Conservation (phyloP, 495 filamentous ascomycete genomes). For the Staphylotrichum longicolle region DNA sequence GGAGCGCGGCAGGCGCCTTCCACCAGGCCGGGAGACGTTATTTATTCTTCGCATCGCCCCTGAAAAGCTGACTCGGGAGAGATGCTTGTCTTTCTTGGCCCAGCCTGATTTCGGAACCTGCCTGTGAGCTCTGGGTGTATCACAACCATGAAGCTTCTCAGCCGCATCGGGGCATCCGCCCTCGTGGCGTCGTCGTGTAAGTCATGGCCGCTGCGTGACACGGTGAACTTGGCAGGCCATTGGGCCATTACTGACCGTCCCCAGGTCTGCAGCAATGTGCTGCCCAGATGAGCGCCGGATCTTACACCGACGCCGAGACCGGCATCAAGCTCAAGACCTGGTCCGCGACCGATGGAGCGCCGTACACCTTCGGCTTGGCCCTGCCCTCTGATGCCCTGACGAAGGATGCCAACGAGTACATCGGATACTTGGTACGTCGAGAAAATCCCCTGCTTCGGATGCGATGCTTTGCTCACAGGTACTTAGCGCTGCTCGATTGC, state of each 20-base stretch:
- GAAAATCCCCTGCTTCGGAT: background rate
- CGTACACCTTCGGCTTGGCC: conserved; percentile 54
- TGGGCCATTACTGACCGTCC: conserved; percentile 16
- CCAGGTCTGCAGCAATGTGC: conserved; percentile 28
- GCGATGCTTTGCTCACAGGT: conserved; percentile 1
- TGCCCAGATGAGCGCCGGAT: conserved; percentile 27
- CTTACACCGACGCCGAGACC: conserved; percentile 42
- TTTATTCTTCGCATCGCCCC: conserved; percentile 16
- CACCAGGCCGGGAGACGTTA: conserved; percentile 12
- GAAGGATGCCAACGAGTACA: conserved; percentile 56
- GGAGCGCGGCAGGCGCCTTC: background rate
- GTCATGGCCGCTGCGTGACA: conserved; percentile 4
- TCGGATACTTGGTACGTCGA: conserved; percentile 52
- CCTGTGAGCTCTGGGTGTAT: conserved; percentile 20
- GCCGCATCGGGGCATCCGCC: conserved; percentile 29
- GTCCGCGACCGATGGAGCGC: conserved; percentile 24
- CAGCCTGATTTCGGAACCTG: conserved; percentile 21
- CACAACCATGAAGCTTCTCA: conserved; percentile 35
- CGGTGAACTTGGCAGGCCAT: background rate
- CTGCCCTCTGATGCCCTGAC: conserved; percentile 53
- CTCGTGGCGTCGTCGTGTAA: conserved; percentile 34
- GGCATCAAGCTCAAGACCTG: conserved; percentile 48
- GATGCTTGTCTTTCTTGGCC: conserved; percentile 23
- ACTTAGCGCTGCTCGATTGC: conserved; percentile 33
- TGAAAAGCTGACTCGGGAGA: background rate